Evolutionary conservation across 495 filamentous ascomycete species (phyloP), one percentile per base, ranked within the genome.

Genomic region (Talaromyces adpressus): DNA sequence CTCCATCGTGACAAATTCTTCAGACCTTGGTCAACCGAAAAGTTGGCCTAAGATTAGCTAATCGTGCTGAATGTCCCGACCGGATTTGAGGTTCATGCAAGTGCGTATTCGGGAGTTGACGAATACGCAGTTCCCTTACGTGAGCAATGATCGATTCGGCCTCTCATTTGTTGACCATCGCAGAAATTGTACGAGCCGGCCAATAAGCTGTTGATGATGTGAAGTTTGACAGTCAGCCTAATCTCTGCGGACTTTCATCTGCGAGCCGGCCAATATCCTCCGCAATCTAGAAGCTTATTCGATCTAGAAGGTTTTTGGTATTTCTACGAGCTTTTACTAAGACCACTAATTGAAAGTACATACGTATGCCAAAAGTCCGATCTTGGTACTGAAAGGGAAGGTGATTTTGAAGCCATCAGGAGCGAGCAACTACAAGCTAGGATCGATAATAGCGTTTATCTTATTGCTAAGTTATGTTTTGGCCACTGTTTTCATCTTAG

Each of bases 91-190:
- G 3, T 30, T 45, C 5, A 61, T 61, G 59, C 36, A 61, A 45
- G 39, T 49, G 59, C 59, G 39, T 61, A 61, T 47, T 51, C 59
- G 59, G 34, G 7, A 61, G 23, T 25, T 39, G 18, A n/a, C 59
- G 59, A 61, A 51, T 61, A 49, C 59, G 59, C 59, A 8, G 57
- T 49, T 20, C 9, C n/a, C 0, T 49, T 49, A 49, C 45, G 45
- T 49, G 45, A 49, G 41, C 34, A 39, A 41, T 41, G 7, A 39
- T 41, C 36, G 36, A 16, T 41, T 41, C 16, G 36, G 14, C 12
- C 4, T 2, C 36, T 41, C 2, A 41, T 41, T 14, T 16, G 36
- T 41, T 41, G 4, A 41, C n/a, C 14, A 41, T 41, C 36, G 36
- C 9, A 41, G 0, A 4, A 41, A 16, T 16, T n/a, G 14, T 41